Evolutionary conservation across 2,329 filamentous ascomycete genomes (phyloP).

Genomic region (Cladobotryum protrusum): DNA sequence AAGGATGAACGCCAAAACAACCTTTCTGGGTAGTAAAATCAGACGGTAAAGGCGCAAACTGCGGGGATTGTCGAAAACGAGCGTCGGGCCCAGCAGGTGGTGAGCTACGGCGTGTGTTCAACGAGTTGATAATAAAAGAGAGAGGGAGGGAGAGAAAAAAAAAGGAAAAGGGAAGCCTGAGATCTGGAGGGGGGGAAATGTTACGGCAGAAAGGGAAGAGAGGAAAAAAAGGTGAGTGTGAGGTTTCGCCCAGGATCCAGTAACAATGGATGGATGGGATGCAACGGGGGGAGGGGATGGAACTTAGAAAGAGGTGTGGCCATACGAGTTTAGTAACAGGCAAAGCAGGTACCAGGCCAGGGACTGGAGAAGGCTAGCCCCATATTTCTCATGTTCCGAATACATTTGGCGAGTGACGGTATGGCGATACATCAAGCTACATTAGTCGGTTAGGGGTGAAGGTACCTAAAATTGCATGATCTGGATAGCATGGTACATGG

Average conservation of each 20-base stretch:
- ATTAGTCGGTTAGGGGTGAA: slow-evolving; percentile 1
- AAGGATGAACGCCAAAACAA: too few species aligned
- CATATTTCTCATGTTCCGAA: background rate
- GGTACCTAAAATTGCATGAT: slow-evolving; percentile 9
- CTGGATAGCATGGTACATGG: slow-evolving; percentile 1
- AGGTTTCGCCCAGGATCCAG: too few species aligned
- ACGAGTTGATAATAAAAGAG: background rate
- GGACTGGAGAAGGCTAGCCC: background rate
- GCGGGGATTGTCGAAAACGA: background rate
- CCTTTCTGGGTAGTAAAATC: too few species aligned
- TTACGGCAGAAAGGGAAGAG: background rate
- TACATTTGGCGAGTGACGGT: slow-evolving; percentile 2
- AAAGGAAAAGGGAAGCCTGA: background rate
- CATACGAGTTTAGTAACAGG: background rate
- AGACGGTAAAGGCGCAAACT: too few species aligned
- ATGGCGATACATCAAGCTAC: slow-evolving; percentile 6
- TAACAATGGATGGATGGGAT: too few species aligned
- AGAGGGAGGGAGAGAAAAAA: background rate
- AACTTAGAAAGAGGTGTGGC: too few species aligned
- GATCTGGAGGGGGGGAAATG: background rate
- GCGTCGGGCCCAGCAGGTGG: background rate
- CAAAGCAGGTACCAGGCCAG: slow-evolving; percentile 12
- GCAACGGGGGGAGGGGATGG: too few species aligned
- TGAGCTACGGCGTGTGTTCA: background rate
- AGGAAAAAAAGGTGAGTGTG: background rate